Evolutionary conservation across 345 rosid genomes (phyloP), one percentile per base, ranked within the genome.

Genomic region (Lepidium sativum): DNA sequence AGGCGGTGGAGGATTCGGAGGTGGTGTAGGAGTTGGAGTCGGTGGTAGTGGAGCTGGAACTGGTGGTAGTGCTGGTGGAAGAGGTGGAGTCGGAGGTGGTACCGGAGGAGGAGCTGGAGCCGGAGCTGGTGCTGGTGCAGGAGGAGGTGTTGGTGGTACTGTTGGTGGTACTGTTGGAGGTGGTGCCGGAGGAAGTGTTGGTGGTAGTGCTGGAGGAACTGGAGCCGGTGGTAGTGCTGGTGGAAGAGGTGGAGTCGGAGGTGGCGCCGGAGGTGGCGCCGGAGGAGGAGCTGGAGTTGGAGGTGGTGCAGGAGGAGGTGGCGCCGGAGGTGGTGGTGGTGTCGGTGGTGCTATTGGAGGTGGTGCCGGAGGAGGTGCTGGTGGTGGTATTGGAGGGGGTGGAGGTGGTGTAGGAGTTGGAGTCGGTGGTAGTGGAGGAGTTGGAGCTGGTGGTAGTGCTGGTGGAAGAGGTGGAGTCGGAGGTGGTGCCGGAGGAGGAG

Each of bases 401-500:
- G 60, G 67, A n/a, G 78, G 1, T 25, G 75, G 72, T 13, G 54
- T 63, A 31, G 86, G 86, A 21, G 60, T 54, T 58, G 83, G 83
- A 7, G 44, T 27, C 0, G 73, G 81, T 5, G 62, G 40, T 5
- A 37, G 39, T 1, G 25, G 25, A 2, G 61, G 47, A 23, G 25
- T 62, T 51, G 85, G 78, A 1, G 40, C 17, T 2, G 63, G 49
- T 14, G 31, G 63, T 1, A 70, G 75, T 8, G 44, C 41, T 1
- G 32, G 56, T 3, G 17, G 17, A 1, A 17, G 66, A 9, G 54
- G 11, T 0, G 40, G 54, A 5, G 76, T 17, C 0, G 76, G 72
- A 0, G 76, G 64, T 1, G 54, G 70, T 0, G 27, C 64, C 0
- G 72, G 80, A 17, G 67, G 65, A 5, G 58, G 60, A 6, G 66